Percentiles rank a stretch among this genome's conserved stretches.
phyloP scores from a whole-genome alignment of 1,284 basidiomycete genomes.

The Chondrostereum purpureum region DNA sequence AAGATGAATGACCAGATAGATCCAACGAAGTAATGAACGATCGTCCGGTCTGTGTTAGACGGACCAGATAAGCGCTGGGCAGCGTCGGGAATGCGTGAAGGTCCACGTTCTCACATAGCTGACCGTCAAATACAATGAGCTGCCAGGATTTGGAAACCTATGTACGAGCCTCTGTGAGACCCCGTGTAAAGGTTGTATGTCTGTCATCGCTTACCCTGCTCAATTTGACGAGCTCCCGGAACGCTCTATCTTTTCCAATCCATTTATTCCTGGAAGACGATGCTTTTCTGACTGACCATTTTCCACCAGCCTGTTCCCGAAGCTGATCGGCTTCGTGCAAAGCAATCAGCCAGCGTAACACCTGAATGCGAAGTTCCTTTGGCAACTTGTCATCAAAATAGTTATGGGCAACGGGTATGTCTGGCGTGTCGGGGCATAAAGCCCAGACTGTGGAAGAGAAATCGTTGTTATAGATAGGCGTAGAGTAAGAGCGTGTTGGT shows the following conservation, averaged over 20 bases:
- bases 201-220: slow-evolving; percentile 58
- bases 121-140: slow-evolving; percentile 76
- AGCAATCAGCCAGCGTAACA: slow-evolving; percentile 49
- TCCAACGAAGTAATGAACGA: slow-evolving; percentile 64
- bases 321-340: slow-evolving; percentile 50
- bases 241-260: slow-evolving; percentile 65
- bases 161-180: slow-evolving; percentile 7
- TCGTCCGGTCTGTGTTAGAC: slow-evolving; percentile 47
- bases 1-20: slow-evolving; percentile 55
- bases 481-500: neutral
- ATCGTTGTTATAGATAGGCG: neutral
- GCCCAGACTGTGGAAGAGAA: neutral
- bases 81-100: slow-evolving; percentile 54
- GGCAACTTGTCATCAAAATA: slow-evolving; percentile 67
- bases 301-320: slow-evolving; percentile 31
- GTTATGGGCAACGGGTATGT: slow-evolving; percentile 37
- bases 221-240: slow-evolving; percentile 73
- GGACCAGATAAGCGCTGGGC: slow-evolving; percentile 41
- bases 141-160: slow-evolving; percentile 84
- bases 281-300: slow-evolving; percentile 56
- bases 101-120: slow-evolving; percentile 72
- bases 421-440: neutral
- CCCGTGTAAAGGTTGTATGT: neutral
- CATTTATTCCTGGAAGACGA: slow-evolving; percentile 53
- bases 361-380: slow-evolving; percentile 63